Base-by-base conservation (phyloP, 768 basidiomycete genomes). In the Collybiopsis luxurians region DNA sequence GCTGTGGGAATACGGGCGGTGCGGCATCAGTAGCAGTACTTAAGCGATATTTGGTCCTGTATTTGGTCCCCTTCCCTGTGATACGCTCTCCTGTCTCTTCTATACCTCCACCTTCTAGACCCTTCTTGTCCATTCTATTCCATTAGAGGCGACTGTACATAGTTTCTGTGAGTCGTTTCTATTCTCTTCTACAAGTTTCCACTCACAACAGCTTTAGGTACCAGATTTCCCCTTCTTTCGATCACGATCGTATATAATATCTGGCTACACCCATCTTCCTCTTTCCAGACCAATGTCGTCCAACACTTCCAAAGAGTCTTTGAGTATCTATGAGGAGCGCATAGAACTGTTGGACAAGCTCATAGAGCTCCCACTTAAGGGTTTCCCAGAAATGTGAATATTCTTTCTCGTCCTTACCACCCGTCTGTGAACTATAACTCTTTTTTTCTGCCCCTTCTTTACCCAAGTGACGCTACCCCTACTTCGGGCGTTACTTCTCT, bases 401-500 rank as follows among this genome's bases (percentile, higher is more conserved):
- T 53, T 23, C 31, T 46, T 39, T 56, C 49, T 40, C 36, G 46
- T 38, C 50, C 23, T 54, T 43, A 12, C 49, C 23, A 38, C 56
- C n/a, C 51, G 26, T 39, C 36, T 51, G 45, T 60, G 52, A 48
- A 55, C 44, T 45, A 60, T 53, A 49, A 53, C 60, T n/a, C 53
- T 39, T 56, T 34, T 34, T 34, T 13, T 34, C 13, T 34, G 5
- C 31, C 13, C 13, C 31, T 34, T 13, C 13, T 13, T 34, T 55
- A 38, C 30, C 45, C 50, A 57, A 69, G 69, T 47, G 68, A 71
- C 40, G 65, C 67, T 55, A 72, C 71, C 28, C 71, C 72, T 57
- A 67, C 68, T 19, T 66, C 67, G 40, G 69, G 64, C 44, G 67
- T 69, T 10, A 67, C 70, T 19, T 70, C 70, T 4, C 68, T 73